Percentiles rank a stretch among this genome's conserved stretches.
Conservation (phyloP, 768 basidiomycete species). For the Lactarius akahatsu region DNA sequence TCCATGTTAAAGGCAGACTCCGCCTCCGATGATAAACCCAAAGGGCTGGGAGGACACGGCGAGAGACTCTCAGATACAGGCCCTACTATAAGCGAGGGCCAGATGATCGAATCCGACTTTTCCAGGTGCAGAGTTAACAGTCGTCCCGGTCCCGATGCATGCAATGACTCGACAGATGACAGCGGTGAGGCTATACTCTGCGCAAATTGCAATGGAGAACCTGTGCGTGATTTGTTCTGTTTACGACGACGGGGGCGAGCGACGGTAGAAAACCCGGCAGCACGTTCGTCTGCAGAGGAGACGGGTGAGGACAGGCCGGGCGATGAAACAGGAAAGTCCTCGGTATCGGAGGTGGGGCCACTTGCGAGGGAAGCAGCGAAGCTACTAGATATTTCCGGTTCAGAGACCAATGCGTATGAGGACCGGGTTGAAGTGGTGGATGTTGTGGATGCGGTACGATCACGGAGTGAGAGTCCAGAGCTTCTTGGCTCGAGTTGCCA, state of each 20-base stretch:
- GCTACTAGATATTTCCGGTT: conserved; percentile 80
- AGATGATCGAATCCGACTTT: conserved; percentile 75
- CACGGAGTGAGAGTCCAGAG: conserved; percentile 54
- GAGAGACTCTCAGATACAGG: conserved; percentile 65
- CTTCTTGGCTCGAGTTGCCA: conserved; percentile 80
- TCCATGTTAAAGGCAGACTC: conserved; percentile 80
- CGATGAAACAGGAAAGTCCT: conserved; percentile 56
- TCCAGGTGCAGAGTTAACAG: conserved; percentile 78
- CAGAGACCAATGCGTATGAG: conserved; percentile 80
- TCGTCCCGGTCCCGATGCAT: conserved; percentile 55
- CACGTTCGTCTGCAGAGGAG: conserved; percentile 49
- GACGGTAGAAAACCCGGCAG: conserved; percentile 27
- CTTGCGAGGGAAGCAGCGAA: conserved; percentile 82
- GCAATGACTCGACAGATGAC: conserved; percentile 74
- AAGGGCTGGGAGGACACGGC: conserved; percentile 49
- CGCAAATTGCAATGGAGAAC: conserved; percentile 49
- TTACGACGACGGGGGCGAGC: conserved; percentile 23
- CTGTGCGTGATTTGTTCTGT: conserved; percentile 50
- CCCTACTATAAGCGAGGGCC: conserved; percentile 79
- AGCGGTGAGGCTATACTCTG: conserved; percentile 67
- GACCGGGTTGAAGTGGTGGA: conserved; percentile 78
- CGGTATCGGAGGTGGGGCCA: conserved; percentile 67
- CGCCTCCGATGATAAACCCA: conserved; percentile 52
- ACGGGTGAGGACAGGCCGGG: conserved; percentile 63
- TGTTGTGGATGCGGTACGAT: conserved; percentile 71